These are phyloP conservation scores for Theileria parva DNA, from an alignment of 169 alveolate genomes.

Conservation along the genomic window DNA sequence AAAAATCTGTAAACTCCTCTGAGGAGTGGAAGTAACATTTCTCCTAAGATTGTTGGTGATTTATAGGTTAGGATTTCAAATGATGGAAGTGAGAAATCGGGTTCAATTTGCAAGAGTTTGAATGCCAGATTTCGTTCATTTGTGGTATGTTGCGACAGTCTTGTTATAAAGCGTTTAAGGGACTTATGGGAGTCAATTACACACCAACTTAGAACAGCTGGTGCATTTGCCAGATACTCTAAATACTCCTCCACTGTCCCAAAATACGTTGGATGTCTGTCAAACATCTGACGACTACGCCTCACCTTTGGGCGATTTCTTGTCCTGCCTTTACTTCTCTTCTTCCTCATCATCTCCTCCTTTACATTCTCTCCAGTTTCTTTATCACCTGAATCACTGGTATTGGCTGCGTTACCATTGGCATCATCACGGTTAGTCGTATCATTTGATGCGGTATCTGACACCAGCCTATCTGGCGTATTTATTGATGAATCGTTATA, in stretches of 20 bases:
- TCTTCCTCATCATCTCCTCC: constrained; percentile 6
- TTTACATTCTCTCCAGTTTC: background rate
- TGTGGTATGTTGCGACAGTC: constrained; percentile 40
- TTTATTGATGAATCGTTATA: background rate
- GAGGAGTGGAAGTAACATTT: constrained; percentile 18
- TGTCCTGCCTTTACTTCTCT: constrained; percentile 22
- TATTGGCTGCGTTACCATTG: background rate
- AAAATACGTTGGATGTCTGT: constrained; percentile 48
- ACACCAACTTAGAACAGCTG: constrained; percentile 44
- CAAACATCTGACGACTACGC: constrained; percentile 46
- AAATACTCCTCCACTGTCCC: constrained; percentile 36
- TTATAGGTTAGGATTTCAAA: background rate
- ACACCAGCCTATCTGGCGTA: background rate
- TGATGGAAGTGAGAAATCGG: constrained; percentile 8
- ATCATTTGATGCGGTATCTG: background rate
- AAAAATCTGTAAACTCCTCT: constrained; percentile 24
- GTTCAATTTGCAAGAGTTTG: constrained; percentile 32
- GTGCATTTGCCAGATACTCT: constrained; percentile 15
- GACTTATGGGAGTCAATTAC: constrained; percentile 36
- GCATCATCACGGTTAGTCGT: constrained; percentile 7
- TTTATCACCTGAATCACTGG: background rate
- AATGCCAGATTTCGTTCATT: constrained; percentile 37
- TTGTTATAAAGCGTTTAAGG: constrained; percentile 37
- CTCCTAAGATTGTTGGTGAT: constrained; percentile 46
- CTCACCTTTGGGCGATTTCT: constrained; percentile 38